Evolutionary conservation across 176 grass and related monocot genomes (phyloP).

Genomic region (Carex kokanica): DNA sequence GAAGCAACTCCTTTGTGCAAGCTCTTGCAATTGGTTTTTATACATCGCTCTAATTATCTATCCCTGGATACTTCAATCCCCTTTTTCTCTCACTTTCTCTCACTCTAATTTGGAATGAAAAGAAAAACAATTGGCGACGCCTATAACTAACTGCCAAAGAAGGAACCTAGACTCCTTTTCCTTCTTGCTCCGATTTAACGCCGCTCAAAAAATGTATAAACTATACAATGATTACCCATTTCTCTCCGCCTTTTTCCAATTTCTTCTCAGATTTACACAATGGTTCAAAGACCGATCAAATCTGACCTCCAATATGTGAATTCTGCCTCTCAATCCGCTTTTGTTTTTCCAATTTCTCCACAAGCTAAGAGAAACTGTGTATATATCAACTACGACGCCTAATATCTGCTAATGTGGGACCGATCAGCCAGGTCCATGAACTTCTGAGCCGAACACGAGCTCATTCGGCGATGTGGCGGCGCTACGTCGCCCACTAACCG

Average conservation of each 20-base stretch:
- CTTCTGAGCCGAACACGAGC: slow-evolving; percentile 26
- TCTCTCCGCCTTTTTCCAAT: background rate
- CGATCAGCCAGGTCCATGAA: slow-evolving; percentile 5
- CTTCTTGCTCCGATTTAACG: background rate
- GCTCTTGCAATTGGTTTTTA: slow-evolving; percentile 99
- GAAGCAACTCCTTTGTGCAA: slow-evolving; percentile 99
- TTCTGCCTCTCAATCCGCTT: background rate
- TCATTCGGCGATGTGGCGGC: background rate
- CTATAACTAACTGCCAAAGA: background rate
- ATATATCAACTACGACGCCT: background rate
- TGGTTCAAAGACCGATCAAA: slow-evolving; percentile 10
- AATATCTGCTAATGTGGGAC: slow-evolving; percentile 24
- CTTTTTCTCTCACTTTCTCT: background rate
- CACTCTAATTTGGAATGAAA: background rate
- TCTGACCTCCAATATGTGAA: background rate
- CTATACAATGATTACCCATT: slow-evolving; percentile 21
- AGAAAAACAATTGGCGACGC: background rate
- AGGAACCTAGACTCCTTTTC: background rate
- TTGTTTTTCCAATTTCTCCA: background rate
- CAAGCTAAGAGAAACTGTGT: background rate
- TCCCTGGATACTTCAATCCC: background rate
- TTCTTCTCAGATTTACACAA: slow-evolving; percentile 6
- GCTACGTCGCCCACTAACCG: background rate
- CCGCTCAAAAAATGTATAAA: slow-evolving; percentile 21
- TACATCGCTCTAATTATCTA: slow-evolving; percentile 50